Conservation (phyloP, 345 rosid genomes). For the Fremontodendron californicum region DNA sequence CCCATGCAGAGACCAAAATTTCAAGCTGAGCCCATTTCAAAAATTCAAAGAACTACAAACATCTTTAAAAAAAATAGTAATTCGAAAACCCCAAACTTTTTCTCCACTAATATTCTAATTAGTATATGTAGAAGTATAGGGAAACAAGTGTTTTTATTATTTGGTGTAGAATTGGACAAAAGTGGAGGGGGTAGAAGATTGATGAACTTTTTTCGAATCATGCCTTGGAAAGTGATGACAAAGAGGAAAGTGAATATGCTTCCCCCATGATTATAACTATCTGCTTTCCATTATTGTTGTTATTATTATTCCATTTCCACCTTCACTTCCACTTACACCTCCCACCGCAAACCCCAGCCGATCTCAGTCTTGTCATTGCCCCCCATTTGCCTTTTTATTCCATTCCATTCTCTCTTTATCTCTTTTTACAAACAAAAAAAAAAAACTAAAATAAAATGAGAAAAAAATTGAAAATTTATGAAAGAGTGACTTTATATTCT, state of each 20-base stretch:
- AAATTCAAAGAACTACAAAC: neutral
- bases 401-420: conserved; percentile 1
- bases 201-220: conserved; percentile 70
- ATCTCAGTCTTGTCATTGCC: conserved; percentile 42
- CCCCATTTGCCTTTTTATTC: conserved; percentile 13
- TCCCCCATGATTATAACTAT: conserved; percentile 57
- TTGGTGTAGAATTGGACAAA: conserved; percentile 16
- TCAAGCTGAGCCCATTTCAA: neutral
- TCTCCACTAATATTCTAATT: neutral
- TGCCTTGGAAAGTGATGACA: conserved; percentile 84
- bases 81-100: neutral
- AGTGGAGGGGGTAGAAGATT: conserved; percentile 38
- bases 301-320: conserved; percentile 16
- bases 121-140: conserved; percentile 25
- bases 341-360: conserved; percentile 45
- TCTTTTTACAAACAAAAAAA: neutral
- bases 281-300: conserved; percentile 41
- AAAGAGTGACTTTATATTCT: conserved; percentile 24
- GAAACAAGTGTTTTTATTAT: conserved; percentile 30
- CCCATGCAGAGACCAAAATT: neutral
- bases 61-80: neutral
- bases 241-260: conserved; percentile 77
- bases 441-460: too few relatives aligned
- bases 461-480: neutral
- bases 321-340: conserved; percentile 51